A percentile compares a stretch with the other conserved stretches of the same genome.
These are phyloP conservation scores for Poa annua DNA, from an alignment of 176 grass and related monocot genomes.

Conservation along the genomic window DNA sequence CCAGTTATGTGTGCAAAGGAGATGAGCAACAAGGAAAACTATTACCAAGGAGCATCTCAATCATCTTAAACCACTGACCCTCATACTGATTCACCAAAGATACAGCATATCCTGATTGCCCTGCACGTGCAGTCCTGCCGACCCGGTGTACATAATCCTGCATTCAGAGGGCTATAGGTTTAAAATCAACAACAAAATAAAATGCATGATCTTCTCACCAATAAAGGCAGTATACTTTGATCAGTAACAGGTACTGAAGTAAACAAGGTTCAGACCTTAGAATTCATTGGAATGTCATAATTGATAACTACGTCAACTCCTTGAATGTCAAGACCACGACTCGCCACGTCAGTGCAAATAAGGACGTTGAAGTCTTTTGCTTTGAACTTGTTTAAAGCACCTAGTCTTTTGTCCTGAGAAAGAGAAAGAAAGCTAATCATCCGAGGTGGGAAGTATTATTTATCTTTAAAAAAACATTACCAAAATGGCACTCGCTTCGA, in stretches of 20 bases:
- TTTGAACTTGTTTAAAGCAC: constrained; percentile 88
- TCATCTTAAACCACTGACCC: constrained; percentile 74
- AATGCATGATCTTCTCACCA: constrained; percentile 17
- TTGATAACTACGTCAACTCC: constrained; percentile 90
- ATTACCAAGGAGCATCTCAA: constrained; percentile 70
- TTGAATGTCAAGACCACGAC: constrained; percentile 93
- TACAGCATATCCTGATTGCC: constrained; percentile 76
- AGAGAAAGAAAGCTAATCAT: background rate
- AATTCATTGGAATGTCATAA: constrained; percentile 90
- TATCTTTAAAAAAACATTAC: constrained; percentile 8
- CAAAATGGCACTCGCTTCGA: background rate
- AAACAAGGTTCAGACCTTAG: constrained; percentile 59
- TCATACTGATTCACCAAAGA: constrained; percentile 97
- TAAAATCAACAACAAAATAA: background rate
- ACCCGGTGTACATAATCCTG: constrained; percentile 98
- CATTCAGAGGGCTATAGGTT: constrained; percentile 20
- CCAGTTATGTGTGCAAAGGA: background rate
- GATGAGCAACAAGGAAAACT: background rate
- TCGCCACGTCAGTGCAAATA: constrained; percentile 93
- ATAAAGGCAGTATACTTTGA: background rate
- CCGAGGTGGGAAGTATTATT: background rate
- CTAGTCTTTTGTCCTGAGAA: constrained; percentile 78
- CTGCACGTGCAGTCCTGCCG: constrained; percentile 93
- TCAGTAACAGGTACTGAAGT: constrained; percentile 1
- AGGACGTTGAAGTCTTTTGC: constrained; percentile 82